Conservation (phyloP, 345 rosid species). For the Brassica incana region DNA sequence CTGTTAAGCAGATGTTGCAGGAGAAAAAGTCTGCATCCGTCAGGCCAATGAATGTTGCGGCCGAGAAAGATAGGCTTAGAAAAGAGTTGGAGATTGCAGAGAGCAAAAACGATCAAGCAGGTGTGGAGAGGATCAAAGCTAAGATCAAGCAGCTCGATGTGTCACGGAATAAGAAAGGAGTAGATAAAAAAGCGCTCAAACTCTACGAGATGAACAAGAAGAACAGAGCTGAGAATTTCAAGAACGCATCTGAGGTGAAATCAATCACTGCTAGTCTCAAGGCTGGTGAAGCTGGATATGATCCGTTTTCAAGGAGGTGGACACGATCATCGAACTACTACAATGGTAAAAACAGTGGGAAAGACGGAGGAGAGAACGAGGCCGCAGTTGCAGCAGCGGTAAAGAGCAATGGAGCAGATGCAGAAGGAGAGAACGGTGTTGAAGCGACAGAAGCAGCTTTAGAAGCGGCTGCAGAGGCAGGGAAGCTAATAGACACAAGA, state of each 20-base stretch:
- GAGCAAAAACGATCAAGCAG: constrained; percentile 66
- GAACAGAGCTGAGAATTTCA: constrained; percentile 94
- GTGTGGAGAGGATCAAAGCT: constrained; percentile 68
- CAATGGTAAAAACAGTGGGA: constrained; percentile 50
- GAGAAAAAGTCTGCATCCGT: constrained; percentile 89
- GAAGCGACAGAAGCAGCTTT: constrained; percentile 68
- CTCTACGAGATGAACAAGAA: constrained; percentile 95
- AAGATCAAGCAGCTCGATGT: constrained; percentile 84
- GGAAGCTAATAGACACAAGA: constrained; percentile 88
- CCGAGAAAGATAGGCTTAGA: constrained; percentile 92
- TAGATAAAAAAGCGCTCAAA: constrained; percentile 72
- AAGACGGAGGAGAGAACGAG: constrained; percentile 35
- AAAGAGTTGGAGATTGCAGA: constrained; percentile 78
- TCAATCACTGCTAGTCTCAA: constrained; percentile 58
- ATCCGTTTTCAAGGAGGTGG: constrained; percentile 99
- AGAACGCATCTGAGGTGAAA: constrained; percentile 80
- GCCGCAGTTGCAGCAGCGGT: constrained; percentile 28
- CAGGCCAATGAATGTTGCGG: constrained; percentile 88
- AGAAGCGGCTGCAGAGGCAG: constrained; percentile 96
- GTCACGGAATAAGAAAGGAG: constrained; percentile 60
- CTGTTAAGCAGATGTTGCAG: constrained; percentile 96
- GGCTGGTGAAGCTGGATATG: constrained; percentile 98
- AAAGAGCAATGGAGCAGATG: constrained; percentile 34
- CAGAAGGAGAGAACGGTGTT: constrained; percentile 11
- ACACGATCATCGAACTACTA: constrained; percentile 92